Base-by-base conservation (phyloP, 495 filamentous ascomycete genomes). In the Hypomontagnella monticulosa region DNA sequence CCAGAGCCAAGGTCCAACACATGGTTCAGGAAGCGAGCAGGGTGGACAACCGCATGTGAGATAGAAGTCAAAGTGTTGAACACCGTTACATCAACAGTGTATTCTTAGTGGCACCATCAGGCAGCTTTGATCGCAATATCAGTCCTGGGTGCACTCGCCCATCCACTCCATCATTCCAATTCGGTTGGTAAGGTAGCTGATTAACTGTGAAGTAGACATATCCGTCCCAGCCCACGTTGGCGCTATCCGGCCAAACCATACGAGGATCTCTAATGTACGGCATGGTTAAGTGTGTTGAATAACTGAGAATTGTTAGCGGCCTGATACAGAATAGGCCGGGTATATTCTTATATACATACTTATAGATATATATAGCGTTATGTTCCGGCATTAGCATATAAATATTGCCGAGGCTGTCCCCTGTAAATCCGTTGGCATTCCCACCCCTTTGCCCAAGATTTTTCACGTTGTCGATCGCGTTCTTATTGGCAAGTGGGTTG, bases 161-260 rank as follows among this genome's bases (percentile, higher is more conserved):
- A 50, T 69, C 69, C n/a, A 62, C 55, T 0, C 69, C 65, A 20
- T 66, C 33, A 34, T 69, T 65, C 60, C 49, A 65, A 32, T 58
- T 42, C 1, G 60, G 55, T 32, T 68, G 50, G 42, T 62, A 55
- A 0, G 50, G 59, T 18, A 81, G 59, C 58, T 81, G 78, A 52
- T 82, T 82, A 27, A 79, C 72, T 20, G 75, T 80, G 46, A 78
- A 70, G 57, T 82, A 80, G 12, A 78, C 32, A 41, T 80, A 79
- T 3, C 77, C 78, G 59, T 79, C 78, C 14, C 57, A 73, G 0
- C 67, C 69, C 2, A 77, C 67, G 20, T 71, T 73, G 20, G 72
- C 59, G 44, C 67, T 76, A 53, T 82, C 79, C 0, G 73, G 71
- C 79, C 76, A 82, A 12, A 76, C 62, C 30, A 80, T 78, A 15